phyloP scores from a whole-genome alignment of 1,284 basidiomycete genomes.

The Trametes polyzona region DNA sequence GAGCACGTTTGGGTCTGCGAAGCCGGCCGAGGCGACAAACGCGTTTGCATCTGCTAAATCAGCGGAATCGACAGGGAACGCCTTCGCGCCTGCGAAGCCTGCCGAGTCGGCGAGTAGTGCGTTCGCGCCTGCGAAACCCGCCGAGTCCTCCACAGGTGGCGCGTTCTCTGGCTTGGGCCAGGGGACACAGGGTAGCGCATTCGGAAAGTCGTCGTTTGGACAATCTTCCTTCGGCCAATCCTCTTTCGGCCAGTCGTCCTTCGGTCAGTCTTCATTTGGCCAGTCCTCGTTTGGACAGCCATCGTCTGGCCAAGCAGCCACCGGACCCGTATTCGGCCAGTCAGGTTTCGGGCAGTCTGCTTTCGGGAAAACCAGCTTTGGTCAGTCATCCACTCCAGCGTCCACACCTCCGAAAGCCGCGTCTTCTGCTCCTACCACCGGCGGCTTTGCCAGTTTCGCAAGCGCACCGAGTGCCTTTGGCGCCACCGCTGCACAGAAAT shows the following conservation, averaged over 20 bases:
- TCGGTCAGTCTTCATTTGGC: constrained; percentile 25
- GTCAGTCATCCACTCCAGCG: constrained; percentile 13
- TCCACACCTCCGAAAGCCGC: constrained; percentile 6
- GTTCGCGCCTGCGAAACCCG: not conserved
- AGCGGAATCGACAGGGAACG: not conserved
- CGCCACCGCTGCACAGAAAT: constrained; percentile 18
- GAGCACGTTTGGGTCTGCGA: not conserved
- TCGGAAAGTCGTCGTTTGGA: constrained; percentile 42
- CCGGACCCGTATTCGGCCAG: not conserved
- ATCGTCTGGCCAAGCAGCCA: constrained; percentile 29
- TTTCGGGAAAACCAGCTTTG: constrained; percentile 36
- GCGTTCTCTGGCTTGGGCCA: constrained; percentile 24
- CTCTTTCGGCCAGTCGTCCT: constrained; percentile 11
- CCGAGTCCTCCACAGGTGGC: constrained; percentile 4
- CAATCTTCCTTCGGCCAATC: constrained; percentile 25
- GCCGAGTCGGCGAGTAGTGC: not conserved
- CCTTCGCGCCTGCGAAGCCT: not conserved
- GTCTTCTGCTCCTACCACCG: constrained; percentile 14
- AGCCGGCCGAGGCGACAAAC: not conserved
- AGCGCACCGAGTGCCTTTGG: constrained; percentile 34
- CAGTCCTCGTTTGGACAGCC: constrained; percentile 35
- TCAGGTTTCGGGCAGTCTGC: constrained; percentile 10
- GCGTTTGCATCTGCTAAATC: not conserved
- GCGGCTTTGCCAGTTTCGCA: constrained; percentile 29
- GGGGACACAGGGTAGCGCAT: constrained; percentile 27